phyloP scores from a whole-genome alignment of 768 basidiomycete species.

The Collybiopsis confluens region DNA sequence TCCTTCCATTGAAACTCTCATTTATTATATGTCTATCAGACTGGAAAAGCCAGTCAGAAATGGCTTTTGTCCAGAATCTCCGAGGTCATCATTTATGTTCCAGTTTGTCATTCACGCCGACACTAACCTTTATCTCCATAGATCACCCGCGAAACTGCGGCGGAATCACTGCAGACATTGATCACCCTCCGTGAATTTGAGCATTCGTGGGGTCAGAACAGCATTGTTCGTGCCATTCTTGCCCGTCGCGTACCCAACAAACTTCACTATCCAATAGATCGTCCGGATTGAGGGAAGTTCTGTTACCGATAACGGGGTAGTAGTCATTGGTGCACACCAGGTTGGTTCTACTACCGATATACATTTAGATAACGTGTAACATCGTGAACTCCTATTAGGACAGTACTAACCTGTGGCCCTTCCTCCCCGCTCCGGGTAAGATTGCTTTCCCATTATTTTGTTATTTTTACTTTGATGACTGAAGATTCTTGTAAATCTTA shows the following conservation, averaged over 20 bases:
- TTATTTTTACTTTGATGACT: too few relatives aligned
- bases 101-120: constrained; percentile 3
- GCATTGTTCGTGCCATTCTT: constrained; percentile 45
- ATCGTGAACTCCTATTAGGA: too few relatives aligned
- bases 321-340: constrained; percentile 78
- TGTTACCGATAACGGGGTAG: constrained; percentile 50
- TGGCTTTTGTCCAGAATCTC: constrained; percentile 70
- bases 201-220: constrained; percentile 85
- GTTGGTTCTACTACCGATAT: too few relatives aligned
- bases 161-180: constrained; percentile 44
- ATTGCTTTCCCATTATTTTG: constrained; percentile 14
- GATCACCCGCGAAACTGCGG: constrained; percentile 64
- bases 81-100: constrained; percentile 39
- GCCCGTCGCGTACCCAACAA: not conserved
- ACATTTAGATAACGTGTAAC: too few relatives aligned
- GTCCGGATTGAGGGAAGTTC: constrained; percentile 73
- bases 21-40: constrained; percentile 33
- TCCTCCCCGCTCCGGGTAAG: constrained; percentile 71
- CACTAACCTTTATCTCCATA: constrained; percentile 21
- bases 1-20: constrained; percentile 9
- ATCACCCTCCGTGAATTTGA: constrained; percentile 71
- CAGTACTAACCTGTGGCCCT: constrained; percentile 77
- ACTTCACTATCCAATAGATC: constrained; percentile 43
- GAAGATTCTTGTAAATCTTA: constrained; percentile 25
- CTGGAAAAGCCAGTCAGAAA: constrained; percentile 68